A percentile compares a stretch with the other conserved stretches of the same genome.
phyloP scores from a whole-genome alignment of 2,329 filamentous ascomycete species.

The Sordariomycetes sp. region DNA sequence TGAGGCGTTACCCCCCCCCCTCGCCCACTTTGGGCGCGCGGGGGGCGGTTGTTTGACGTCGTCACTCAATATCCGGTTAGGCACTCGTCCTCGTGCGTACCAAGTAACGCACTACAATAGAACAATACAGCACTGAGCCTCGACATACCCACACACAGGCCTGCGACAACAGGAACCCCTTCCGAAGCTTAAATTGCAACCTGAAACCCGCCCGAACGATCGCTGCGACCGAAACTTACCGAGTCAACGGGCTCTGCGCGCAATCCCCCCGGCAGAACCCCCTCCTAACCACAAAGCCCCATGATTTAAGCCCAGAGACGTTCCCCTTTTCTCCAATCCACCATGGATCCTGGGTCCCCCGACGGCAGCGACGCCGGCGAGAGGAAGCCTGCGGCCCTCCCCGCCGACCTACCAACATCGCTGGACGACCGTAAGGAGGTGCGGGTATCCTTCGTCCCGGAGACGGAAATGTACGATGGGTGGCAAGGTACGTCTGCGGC shows the following conservation, averaged over 20 bases:
- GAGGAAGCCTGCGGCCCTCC: conserved; percentile 42
- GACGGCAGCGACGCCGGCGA: conserved; percentile 22
- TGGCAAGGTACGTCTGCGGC: conserved; percentile 63
- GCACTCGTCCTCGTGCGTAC: background rate
- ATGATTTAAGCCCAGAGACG: conserved; percentile 1
- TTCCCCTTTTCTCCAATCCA: conserved; percentile 22
- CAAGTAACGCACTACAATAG: background rate
- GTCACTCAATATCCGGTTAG: background rate
- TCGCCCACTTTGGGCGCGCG: background rate
- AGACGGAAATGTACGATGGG: conserved; percentile 97
- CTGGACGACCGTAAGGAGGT: conserved; percentile 74
- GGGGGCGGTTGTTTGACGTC: background rate
- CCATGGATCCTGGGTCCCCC: conserved; percentile 46
- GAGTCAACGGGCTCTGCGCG: background rate
- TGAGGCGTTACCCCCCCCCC: no score
- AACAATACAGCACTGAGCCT: background rate
- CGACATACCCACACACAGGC: background rate
- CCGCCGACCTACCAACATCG: conserved; percentile 77
- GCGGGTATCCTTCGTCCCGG: conserved; percentile 51
- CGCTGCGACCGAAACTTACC: background rate
- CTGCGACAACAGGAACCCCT: background rate
- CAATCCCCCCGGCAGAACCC: background rate
- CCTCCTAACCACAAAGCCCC: background rate
- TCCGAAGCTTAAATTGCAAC: background rate
- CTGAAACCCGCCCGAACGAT: background rate